Evolutionary conservation across 345 rosid species (phyloP), one percentile per base, ranked within the genome.

Genomic region (Turnera subulata): DNA sequence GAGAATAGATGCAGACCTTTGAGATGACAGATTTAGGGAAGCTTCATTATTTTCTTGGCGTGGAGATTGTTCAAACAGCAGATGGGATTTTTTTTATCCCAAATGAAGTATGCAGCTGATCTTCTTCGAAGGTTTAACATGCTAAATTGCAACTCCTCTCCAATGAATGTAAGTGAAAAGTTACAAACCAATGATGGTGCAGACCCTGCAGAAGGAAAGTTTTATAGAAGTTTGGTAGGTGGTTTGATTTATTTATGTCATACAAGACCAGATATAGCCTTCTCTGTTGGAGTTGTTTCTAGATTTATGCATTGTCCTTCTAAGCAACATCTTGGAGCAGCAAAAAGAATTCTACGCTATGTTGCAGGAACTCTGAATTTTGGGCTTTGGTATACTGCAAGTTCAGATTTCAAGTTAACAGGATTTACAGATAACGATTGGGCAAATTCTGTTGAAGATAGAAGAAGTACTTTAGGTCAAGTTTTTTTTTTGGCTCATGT

Each of bases 271-370:
- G 21, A 50, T 50, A 49, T 49, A 6, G 37, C 26, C 5, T 39
- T 56, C 16, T 35, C 37, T 0, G 7, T 56, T 56, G 61, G 39
- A 20, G 38, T 56, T 56, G 15, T 56, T 43, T 59, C 26, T 7
- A 59, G 50, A 14, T 59, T 46, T 59, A 59, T 46, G 63, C 46
- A 42, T 14, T 6, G 26, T 46, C 43, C 63, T 59, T 59, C 63
- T 18, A 59, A 46, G 47, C 40, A 24, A 45, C 53, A 59, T 47
- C 39, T 59, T 47, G 43, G 63, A 47, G 63, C 53, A 54, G 29
- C 58, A 37, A 54, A 39, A 6, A 3, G 26, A 32, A 15, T 54
- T 1, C 22, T 54, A 3, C 9, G 32, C 0, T 54, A 54, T 9
- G 19, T 37, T 19, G 46, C 46, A 35, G 21, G 46, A 35, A 54